Evolutionary conservation across 148 eudicot genomes (phyloP).

Genomic region (Heliosperma pusillum): DNA sequence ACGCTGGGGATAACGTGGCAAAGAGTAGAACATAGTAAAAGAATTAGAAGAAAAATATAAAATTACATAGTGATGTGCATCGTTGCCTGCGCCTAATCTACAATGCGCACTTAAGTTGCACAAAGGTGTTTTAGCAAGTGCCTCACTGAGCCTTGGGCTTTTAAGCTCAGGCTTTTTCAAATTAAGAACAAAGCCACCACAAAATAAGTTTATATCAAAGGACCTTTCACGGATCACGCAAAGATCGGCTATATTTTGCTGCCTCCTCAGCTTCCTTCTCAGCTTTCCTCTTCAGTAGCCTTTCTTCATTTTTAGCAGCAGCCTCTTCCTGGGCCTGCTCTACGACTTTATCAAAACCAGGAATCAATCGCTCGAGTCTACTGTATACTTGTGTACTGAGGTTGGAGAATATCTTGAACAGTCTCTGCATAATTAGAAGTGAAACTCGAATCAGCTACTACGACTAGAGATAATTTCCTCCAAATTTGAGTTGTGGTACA

Average conservation of each 20-base stretch:
- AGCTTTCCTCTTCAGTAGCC: conserved; percentile 27
- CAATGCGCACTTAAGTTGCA: not conserved
- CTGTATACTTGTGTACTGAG: conserved; percentile 33
- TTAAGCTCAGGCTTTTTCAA: not conserved
- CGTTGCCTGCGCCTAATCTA: not conserved
- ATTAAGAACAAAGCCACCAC: not conserved
- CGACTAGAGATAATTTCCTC: not conserved
- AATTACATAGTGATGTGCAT: not conserved
- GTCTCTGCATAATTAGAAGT: conserved; percentile 32
- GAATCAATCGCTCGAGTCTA: conserved; percentile 33
- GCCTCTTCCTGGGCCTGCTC: conserved; percentile 37
- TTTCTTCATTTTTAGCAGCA: conserved; percentile 24
- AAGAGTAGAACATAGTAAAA: not conserved
- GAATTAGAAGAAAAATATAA: too few relatives aligned
- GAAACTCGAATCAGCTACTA: not conserved
- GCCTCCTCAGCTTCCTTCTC: conserved; percentile 32
- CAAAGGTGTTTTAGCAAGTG: not conserved
- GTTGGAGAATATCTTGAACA: conserved; percentile 28
- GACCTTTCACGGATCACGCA: conserved; percentile 11
- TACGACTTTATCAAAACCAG: conserved; percentile 45
- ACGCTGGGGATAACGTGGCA: too few relatives aligned
- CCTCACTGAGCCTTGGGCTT: not conserved
- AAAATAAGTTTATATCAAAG: not conserved
- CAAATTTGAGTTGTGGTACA: not conserved
- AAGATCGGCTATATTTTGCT: not conserved